A percentile compares a stretch with the other conserved stretches of the same genome.
These are phyloP conservation scores for Henckelia pumila DNA, from an alignment of 257 asterid species.

Conservation along the genomic window DNA sequence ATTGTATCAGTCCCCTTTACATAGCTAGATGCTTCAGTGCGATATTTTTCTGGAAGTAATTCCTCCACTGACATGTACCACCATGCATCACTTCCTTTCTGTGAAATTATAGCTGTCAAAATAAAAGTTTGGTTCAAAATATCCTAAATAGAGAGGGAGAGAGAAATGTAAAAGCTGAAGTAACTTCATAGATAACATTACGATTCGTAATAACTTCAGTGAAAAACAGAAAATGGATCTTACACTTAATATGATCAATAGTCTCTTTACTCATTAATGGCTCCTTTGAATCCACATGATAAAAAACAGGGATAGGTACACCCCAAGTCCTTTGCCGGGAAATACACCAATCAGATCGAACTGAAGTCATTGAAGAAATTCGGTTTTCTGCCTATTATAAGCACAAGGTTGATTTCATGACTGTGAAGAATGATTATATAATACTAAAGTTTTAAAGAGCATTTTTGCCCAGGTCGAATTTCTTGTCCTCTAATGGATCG, in stretches of 20 bases:
- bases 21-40: constrained; percentile 64
- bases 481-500: not conserved
- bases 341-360: constrained; percentile 98
- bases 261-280: constrained; percentile 92
- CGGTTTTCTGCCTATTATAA: constrained; percentile 74
- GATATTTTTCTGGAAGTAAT: constrained; percentile 85
- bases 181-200: constrained; percentile 16
- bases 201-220: too few relatives aligned
- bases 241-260: constrained; percentile 74
- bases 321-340: constrained; percentile 99
- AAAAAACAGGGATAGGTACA: constrained; percentile 96
- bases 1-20: constrained; percentile 90
- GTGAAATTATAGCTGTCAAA: constrained; percentile 81
- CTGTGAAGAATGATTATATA: constrained; percentile 9
- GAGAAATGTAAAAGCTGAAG: not conserved
- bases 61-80: constrained; percentile 96
- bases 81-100: constrained; percentile 99
- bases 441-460: constrained; percentile 9
- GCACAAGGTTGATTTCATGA: constrained; percentile 23
- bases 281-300: constrained; percentile 78
- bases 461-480: not conserved
- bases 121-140: constrained; percentile 15
- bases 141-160: not conserved
- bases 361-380: constrained; percentile 86
- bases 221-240: constrained; percentile 30